Evolutionary conservation across 345 rosid species (phyloP).

Genomic region (Sisymbrium altissimum): DNA sequence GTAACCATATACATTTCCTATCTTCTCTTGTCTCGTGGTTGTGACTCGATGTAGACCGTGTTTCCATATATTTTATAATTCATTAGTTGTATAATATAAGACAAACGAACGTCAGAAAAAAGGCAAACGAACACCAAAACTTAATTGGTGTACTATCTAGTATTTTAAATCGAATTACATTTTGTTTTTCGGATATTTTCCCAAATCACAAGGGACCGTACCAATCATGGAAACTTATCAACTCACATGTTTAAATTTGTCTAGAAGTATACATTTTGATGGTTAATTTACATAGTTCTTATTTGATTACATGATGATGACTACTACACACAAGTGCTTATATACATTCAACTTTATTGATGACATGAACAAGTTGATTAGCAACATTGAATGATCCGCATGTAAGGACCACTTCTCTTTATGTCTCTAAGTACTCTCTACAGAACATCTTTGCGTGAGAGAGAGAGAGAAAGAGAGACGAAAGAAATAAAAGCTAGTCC

Average conservation of each 20-base stretch:
- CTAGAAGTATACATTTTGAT: background rate
- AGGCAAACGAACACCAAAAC: background rate
- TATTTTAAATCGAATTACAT: too few relatives aligned
- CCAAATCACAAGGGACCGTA: background rate
- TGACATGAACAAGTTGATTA: slow-evolving; percentile 15
- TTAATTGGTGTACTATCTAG: background rate
- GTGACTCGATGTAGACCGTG: background rate
- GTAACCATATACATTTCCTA: background rate
- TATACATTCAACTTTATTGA: background rate
- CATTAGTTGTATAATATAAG: background rate
- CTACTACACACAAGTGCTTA: background rate
- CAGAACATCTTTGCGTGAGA: background rate
- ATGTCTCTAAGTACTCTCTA: slow-evolving; percentile 3
- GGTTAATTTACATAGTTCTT: background rate
- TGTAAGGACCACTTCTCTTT: slow-evolving; percentile 17
- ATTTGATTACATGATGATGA: background rate
- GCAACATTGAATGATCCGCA: slow-evolving; percentile 2
- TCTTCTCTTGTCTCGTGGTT: background rate
- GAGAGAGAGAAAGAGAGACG: background rate
- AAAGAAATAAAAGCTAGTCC: too few relatives aligned
- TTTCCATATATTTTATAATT: background rate
- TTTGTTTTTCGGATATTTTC: too few relatives aligned
- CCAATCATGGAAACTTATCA: slow-evolving; percentile 7
- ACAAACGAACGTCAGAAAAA: too few relatives aligned
- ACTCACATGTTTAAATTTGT: background rate